Percentiles rank a stretch among this genome's conserved stretches.
phyloP scores from a whole-genome alignment of 768 basidiomycete species.

The Infundibulicybe gibba region DNA sequence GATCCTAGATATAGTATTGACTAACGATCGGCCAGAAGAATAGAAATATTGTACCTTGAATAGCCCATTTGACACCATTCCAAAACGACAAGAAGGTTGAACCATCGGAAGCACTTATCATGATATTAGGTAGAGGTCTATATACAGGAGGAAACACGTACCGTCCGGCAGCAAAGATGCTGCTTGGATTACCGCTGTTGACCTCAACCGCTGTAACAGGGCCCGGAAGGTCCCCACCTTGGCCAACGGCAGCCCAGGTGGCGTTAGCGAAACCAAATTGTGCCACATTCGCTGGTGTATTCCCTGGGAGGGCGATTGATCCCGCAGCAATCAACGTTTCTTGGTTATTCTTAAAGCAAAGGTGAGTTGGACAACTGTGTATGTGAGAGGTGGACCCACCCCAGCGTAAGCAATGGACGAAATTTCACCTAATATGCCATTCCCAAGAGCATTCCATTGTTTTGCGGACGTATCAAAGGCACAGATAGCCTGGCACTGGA shows the following conservation, averaged over 20 bases:
- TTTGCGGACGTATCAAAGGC: constrained; percentile 60
- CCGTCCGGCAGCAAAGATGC: constrained; percentile 89
- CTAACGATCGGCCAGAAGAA: constrained; percentile 1
- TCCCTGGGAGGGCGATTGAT: constrained; percentile 64
- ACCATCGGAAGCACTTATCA: constrained; percentile 31
- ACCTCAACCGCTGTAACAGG: constrained; percentile 88
- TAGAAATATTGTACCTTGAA: constrained; percentile 40
- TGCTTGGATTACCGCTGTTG: constrained; percentile 75
- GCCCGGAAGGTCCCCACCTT: constrained; percentile 66
- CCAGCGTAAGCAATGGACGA: constrained; percentile 77
- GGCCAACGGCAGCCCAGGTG: constrained; percentile 73
- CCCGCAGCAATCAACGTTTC: constrained; percentile 79
- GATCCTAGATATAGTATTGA: constrained; percentile 38
- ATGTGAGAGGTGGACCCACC: constrained; percentile 40
- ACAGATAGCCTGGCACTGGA: constrained; percentile 78
- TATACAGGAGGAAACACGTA: constrained; percentile 30
- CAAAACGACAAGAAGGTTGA: constrained; percentile 76
- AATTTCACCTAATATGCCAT: constrained; percentile 80
- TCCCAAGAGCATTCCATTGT: constrained; percentile 80
- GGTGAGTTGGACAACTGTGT: constrained; percentile 9
- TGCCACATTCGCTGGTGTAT: constrained; percentile 67
- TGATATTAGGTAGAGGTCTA: not conserved
- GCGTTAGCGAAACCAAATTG: constrained; percentile 66
- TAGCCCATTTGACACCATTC: constrained; percentile 77
- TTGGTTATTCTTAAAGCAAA: constrained; percentile 47